A percentile compares a stretch with the other conserved stretches of the same genome.
Evolutionary conservation across 2,329 filamentous ascomycete genomes (phyloP).

Genomic region (Penicillium sp.): DNA sequence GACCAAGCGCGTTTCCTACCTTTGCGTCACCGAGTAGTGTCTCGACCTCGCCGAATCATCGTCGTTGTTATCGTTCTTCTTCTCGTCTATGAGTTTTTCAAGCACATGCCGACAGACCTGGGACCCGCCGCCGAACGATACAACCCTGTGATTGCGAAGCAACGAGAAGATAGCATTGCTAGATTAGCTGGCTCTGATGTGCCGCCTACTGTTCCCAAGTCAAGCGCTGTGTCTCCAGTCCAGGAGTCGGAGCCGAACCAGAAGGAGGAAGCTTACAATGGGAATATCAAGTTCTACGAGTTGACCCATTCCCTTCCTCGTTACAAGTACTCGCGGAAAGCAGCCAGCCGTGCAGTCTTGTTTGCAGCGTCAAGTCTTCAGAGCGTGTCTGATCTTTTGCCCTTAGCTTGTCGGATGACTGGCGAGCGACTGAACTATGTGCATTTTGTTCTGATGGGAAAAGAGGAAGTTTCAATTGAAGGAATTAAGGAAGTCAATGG

Average conservation of each 20-base stretch:
- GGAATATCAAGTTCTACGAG: constrained; percentile 66
- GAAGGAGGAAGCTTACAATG: constrained; percentile 54
- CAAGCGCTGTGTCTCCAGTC: constrained; percentile 13
- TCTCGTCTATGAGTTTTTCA: constrained; percentile 64
- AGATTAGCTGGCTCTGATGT: constrained; percentile 9
- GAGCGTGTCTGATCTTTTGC: constrained; percentile 70
- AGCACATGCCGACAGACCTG: constrained; percentile 59
- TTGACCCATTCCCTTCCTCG: constrained; percentile 64
- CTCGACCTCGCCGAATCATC: constrained; percentile 52
- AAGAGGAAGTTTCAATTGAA: constrained; percentile 66
- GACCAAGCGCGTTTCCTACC: constrained; percentile 28
- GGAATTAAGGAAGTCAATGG: constrained; percentile 76
- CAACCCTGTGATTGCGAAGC: constrained; percentile 23
- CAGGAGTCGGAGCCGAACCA: constrained; percentile 20
- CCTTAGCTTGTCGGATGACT: constrained; percentile 85
- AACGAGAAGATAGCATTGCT: constrained; percentile 15
- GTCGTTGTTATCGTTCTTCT: constrained; percentile 48
- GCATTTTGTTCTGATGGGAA: constrained; percentile 77
- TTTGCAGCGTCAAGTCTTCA: constrained; percentile 74
- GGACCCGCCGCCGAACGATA: constrained; percentile 34
- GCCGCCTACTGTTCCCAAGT: constrained; percentile 7
- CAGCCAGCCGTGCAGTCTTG: constrained; percentile 64
- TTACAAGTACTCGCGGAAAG: constrained; percentile 53
- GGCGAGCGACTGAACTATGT: constrained; percentile 67
- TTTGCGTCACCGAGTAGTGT: constrained; percentile 36